Evolutionary conservation across 768 basidiomycete genomes (phyloP), one percentile per base, ranked within the genome.

Genomic region (Serendipita sp.): DNA sequence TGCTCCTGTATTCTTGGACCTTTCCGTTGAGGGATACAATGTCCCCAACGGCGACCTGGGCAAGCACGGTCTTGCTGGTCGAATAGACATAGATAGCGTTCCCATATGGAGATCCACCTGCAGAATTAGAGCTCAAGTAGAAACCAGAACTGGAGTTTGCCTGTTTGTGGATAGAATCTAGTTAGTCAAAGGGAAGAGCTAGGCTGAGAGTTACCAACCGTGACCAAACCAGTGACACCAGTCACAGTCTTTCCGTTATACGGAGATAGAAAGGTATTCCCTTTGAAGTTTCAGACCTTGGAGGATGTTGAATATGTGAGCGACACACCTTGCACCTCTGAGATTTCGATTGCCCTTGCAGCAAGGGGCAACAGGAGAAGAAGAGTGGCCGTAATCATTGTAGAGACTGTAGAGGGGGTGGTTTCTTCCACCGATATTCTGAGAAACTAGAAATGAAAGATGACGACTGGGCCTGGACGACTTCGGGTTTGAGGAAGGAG

Each of bases 1-100:
- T 66, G 2, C 78, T 74, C n/a, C 81, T 78, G 67, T 77, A 85
- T 69, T 83, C 81, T 5, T 75, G 52, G 4, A 84, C 80, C 40
- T 66, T 69, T 1, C 79, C 81, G 34, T 70, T 73, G 31, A 82
- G 71, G 16, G 77, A 76, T 45, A 84, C 70, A 10, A 72, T 64
- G 66, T 83, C 82, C 31, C 82, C 81, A 46, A 81, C 74, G 16
- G 69, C 46, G 36, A 82, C 78, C 36, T 75, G 69, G 10, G 66
- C 69, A 31, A 77, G 69, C 10, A 76, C 69, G 11, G 75, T 69
- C 0, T 74, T 67, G 8, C 76, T 75, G 11, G 75, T 70, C 1
- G 80, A 76, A 71, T 76, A 83, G 44, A 85, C 74, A 27, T 72
- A 73, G 8, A 85, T 11, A 29, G 13, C 52, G 27, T 53, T 31